phyloP scores from a whole-genome alignment of 2,329 filamentous ascomycete genomes.

The Sporothrix variecibatus region DNA sequence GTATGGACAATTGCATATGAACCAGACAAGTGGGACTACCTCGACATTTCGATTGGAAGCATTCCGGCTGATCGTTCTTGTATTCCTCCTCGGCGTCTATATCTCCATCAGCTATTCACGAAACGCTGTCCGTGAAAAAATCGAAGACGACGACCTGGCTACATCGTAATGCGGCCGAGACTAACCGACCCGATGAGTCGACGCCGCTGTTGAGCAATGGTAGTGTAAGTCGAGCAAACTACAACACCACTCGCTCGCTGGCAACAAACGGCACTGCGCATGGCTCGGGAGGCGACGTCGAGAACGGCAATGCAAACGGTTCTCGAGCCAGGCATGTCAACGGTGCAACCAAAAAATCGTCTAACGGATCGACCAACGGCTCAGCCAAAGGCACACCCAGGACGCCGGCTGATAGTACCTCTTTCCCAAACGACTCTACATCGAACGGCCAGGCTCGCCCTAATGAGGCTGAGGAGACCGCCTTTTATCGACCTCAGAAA shows the following conservation, averaged over 20 bases:
- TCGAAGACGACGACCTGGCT: slow-evolving; percentile 45
- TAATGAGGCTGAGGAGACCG: slow-evolving; percentile 62
- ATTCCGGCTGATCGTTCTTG: slow-evolving; percentile 41
- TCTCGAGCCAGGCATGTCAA: slow-evolving; percentile 29
- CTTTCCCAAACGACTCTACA: slow-evolving; percentile 31
- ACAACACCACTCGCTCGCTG: background rate
- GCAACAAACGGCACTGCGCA: background rate
- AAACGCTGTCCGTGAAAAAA: slow-evolving; percentile 44
- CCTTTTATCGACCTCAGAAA: slow-evolving; percentile 87
- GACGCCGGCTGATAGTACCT: background rate
- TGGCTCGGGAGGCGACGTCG: background rate
- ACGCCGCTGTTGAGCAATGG: slow-evolving; percentile 61
- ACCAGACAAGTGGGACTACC: slow-evolving; percentile 57
- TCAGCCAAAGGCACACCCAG: slow-evolving; percentile 41
- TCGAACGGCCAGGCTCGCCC: background rate
- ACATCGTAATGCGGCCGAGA: slow-evolving; percentile 8
- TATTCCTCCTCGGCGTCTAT: slow-evolving; percentile 58
- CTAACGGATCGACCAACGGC: slow-evolving; percentile 32
- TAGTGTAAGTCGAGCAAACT: slow-evolving; percentile 34
- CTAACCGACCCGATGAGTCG: slow-evolving; percentile 50
- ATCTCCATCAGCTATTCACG: slow-evolving; percentile 47
- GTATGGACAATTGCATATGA: slow-evolving; percentile 43
- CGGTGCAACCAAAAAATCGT: slow-evolving; percentile 20
- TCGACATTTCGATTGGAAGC: slow-evolving; percentile 67
- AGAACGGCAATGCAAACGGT: slow-evolving; percentile 9